Percentiles rank a stretch among this genome's conserved stretches.
Evolutionary conservation across 148 eudicot species (phyloP).

Genomic region (Diospyros lotus): DNA sequence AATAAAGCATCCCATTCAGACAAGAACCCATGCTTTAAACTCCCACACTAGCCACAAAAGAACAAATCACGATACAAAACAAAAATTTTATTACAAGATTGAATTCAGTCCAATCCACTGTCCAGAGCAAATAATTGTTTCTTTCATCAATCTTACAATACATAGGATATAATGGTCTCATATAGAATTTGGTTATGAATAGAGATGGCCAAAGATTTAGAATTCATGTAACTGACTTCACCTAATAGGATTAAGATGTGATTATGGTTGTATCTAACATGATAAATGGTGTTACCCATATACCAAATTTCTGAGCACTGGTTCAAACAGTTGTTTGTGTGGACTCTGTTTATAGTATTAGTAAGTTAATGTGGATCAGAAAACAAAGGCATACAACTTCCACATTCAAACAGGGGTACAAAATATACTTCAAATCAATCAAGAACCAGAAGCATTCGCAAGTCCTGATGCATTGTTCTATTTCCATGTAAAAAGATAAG

Average conservation of each 20-base stretch:
- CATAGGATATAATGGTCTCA: too few species aligned
- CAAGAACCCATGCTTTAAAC: neutral
- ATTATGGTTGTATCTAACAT: neutral
- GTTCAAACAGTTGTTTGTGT: neutral
- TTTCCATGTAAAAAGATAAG: neutral
- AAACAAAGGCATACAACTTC: neutral
- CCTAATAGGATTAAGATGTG: too few species aligned
- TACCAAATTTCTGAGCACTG: neutral
- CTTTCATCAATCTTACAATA: too few species aligned
- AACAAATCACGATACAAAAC: neutral
- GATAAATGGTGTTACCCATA: neutral
- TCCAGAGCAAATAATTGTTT: neutral
- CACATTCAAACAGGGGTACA: neutral
- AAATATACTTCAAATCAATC: neutral
- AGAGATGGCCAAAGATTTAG: too few species aligned
- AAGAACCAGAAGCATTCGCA: neutral
- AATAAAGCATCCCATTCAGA: neutral
- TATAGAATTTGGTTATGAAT: too few species aligned
- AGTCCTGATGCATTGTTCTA: neutral
- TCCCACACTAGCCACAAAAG: neutral
- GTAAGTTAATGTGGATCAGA: neutral
- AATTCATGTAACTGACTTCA: too few species aligned
- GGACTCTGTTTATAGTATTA: neutral
- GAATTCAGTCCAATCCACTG: neutral
- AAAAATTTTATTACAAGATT: slow-evolving; percentile 1